Conservation (phyloP, 345 rosid genomes). For the Eucalyptus marginata region DNA sequence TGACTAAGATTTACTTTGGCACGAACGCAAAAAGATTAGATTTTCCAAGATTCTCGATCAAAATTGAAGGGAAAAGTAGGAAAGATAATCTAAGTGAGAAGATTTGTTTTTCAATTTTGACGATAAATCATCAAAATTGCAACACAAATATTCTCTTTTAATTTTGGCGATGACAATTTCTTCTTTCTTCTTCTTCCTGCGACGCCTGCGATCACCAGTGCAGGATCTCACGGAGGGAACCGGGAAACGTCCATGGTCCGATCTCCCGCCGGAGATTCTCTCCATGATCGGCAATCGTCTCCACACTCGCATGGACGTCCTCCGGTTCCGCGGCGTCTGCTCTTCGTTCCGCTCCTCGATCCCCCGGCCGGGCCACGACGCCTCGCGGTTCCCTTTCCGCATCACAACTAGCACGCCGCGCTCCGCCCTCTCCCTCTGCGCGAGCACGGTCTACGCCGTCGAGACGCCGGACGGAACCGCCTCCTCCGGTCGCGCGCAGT, state of each 20-base stretch:
- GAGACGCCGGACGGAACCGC: neutral
- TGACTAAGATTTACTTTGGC: neutral
- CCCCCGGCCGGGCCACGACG: neutral
- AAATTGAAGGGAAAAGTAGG: neutral
- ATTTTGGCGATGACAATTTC: neutral
- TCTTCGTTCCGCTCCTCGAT: neutral
- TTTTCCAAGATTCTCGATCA: neutral
- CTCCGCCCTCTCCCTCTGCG: neutral
- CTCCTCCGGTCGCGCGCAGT: neutral
- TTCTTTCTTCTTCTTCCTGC: neutral
- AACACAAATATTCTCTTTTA: neutral
- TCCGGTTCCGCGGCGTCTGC: conserved; percentile 8
- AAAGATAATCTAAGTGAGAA: neutral
- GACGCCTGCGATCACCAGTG: no score
- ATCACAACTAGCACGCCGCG: neutral
- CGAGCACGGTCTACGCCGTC: neutral
- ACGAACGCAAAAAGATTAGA: neutral
- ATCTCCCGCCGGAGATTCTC: neutral
- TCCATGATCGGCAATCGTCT: neutral
- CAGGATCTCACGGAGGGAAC: neutral
- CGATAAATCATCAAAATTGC: no score
- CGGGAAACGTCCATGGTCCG: neutral
- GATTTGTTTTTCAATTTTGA: no score
- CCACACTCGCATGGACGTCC: conserved; percentile 1
- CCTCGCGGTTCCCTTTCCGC: neutral